Evolutionary conservation across 345 rosid species (phyloP).

Genomic region (Boechera divaricarpa): DNA sequence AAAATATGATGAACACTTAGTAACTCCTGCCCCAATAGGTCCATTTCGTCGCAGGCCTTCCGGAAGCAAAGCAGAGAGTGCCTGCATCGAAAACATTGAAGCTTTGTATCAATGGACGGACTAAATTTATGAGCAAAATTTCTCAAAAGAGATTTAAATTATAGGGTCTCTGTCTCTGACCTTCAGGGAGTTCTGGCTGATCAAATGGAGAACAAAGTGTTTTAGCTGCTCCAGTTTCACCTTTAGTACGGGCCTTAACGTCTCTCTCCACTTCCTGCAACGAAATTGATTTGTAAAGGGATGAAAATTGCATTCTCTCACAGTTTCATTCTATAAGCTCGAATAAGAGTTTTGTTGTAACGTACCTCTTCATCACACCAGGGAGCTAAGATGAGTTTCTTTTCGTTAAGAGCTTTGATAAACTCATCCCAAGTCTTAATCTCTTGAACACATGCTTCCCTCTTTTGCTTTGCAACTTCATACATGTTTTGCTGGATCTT

Average conservation of each 20-base stretch:
- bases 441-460: constrained; percentile 73
- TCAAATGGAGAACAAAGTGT: constrained; percentile 92
- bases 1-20: constrained; percentile 40
- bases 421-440: constrained; percentile 90
- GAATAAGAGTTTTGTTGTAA: constrained; percentile 1
- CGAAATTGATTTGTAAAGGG: too few relatives aligned
- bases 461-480: constrained; percentile 66
- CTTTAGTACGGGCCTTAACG: constrained; percentile 85
- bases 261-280: constrained; percentile 89
- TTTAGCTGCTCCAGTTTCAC: constrained; percentile 94
- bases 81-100: constrained; percentile 51
- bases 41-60: constrained; percentile 94
- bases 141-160: background rate
- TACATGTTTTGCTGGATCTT: constrained; percentile 73
- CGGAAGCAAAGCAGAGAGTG: constrained; percentile 83
- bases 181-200: constrained; percentile 77
- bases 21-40: constrained; percentile 99
- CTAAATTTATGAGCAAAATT: background rate
- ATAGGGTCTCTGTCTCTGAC: constrained; percentile 12
- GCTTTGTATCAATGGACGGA: background rate
- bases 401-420: constrained; percentile 67
- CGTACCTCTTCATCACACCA: constrained; percentile 97
- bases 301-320: background rate
- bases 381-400: constrained; percentile 93
- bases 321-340: constrained; percentile 10